A percentile compares a stretch with the other conserved stretches of the same genome.
Conservation (phyloP, 441 rosid genomes). For the Biscutella auriculata region DNA sequence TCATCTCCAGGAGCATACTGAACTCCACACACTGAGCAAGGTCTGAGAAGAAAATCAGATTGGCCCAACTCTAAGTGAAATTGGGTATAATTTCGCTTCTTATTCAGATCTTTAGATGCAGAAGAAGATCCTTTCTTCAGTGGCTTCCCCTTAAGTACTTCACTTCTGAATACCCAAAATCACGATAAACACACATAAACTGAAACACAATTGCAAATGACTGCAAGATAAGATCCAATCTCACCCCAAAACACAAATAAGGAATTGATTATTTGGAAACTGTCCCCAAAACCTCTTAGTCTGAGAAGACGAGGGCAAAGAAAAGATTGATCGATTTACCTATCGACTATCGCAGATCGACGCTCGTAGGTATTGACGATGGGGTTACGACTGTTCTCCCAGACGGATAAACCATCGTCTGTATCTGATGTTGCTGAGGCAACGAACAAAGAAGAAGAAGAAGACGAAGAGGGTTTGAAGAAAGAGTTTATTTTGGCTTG, state of each 20-base stretch:
- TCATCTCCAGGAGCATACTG: conserved; percentile 66
- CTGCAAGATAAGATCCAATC: not conserved
- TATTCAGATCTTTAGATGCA: conserved; percentile 30
- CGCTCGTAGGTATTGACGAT: conserved; percentile 44
- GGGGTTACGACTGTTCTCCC: conserved; percentile 30
- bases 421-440: conserved; percentile 12
- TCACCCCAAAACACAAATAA: not conserved
- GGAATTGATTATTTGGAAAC: too few relatives aligned
- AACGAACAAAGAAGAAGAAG: conserved; percentile 5
- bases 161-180: conserved; percentile 11
- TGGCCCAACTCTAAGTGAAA: conserved; percentile 73
- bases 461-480: conserved; percentile 41
- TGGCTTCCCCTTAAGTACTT: conserved; percentile 9
- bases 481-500: conserved; percentile 71
- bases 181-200: not conserved
- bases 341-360: conserved; percentile 23
- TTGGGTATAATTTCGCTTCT: conserved; percentile 75
- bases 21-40: conserved; percentile 46
- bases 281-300: too few relatives aligned
- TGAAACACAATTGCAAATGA: not conserved
- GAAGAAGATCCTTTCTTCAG: conserved; percentile 15
- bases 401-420: conserved; percentile 28
- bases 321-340: conserved; percentile 35
- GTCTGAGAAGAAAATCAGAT: conserved; percentile 68
- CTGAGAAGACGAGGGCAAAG: too few relatives aligned